Conservation (phyloP, 805 yeast species). For the Wickerhamiella kurtzmanii region DNA sequence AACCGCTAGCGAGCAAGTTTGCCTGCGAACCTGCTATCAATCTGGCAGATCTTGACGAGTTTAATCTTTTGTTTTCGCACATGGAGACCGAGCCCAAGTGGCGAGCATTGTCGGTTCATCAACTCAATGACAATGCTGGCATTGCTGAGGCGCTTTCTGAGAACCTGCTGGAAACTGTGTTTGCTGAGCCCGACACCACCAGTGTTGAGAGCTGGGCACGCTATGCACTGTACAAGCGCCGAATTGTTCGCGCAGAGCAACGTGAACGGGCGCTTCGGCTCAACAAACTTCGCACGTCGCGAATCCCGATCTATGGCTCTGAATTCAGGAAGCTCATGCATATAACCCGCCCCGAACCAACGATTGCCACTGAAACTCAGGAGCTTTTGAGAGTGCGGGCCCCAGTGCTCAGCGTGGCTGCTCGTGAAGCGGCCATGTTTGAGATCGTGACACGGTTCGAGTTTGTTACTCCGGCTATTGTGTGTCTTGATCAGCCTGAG, state of each 20-base stretch:
- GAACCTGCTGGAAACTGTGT: slow-evolving; percentile 8
- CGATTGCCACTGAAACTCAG: not conserved
- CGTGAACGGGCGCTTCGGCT: slow-evolving; percentile 45
- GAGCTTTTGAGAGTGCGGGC: slow-evolving; percentile 5
- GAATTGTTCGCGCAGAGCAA: slow-evolving; percentile 37
- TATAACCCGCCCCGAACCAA: slow-evolving; percentile 10
- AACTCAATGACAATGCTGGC: not conserved
- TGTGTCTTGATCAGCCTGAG: slow-evolving; percentile 49
- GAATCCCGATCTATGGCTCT: slow-evolving; percentile 54
- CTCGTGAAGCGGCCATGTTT: slow-evolving; percentile 28
- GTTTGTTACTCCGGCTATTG: slow-evolving; percentile 78
- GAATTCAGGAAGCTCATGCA: slow-evolving; percentile 32
- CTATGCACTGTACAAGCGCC: slow-evolving; percentile 39
- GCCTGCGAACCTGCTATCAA: slow-evolving; percentile 6
- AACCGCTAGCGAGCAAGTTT: slow-evolving; percentile 8
- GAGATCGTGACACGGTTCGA: slow-evolving; percentile 60
- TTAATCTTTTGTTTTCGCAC: slow-evolving; percentile 47
- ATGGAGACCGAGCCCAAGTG: slow-evolving; percentile 27
- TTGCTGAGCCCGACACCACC: slow-evolving; percentile 21
- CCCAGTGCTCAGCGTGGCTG: slow-evolving; percentile 19
- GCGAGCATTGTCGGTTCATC: slow-evolving; percentile 4
- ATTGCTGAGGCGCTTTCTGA: slow-evolving; percentile 8
- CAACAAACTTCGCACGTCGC: slow-evolving; percentile 51
- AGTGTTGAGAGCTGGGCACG: slow-evolving; percentile 42
- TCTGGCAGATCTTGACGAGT: slow-evolving; percentile 36